Percentiles rank a stretch among this genome's conserved stretches.
Conservation (phyloP, 2,329 filamentous ascomycete species). For the Arthrocladium fulminans region DNA sequence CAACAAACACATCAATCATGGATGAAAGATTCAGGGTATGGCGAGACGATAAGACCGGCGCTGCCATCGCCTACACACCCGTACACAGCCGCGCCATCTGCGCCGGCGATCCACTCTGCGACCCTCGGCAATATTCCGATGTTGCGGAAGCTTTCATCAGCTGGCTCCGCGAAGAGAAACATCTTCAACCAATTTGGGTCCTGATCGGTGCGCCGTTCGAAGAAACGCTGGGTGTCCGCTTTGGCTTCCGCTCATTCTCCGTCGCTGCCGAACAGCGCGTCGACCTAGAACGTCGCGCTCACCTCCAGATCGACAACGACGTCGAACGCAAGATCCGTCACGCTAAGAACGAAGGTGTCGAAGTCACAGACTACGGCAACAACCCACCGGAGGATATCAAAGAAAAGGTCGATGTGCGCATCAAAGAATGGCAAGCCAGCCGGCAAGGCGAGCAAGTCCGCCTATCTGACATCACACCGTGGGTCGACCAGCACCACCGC, state of each 20-base stretch:
- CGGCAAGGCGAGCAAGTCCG: slow-evolving; percentile 74
- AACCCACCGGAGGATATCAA: slow-evolving; percentile 53
- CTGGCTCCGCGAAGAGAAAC: slow-evolving; percentile 50
- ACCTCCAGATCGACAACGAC: slow-evolving; percentile 44
- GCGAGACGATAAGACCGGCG: slow-evolving; percentile 63
- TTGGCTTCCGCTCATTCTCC: slow-evolving; percentile 70
- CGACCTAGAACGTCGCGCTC: slow-evolving; percentile 51
- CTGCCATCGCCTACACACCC: slow-evolving; percentile 65
- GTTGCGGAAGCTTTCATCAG: slow-evolving; percentile 60
- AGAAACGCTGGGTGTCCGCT: slow-evolving; percentile 60
- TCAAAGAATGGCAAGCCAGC: slow-evolving; percentile 62
- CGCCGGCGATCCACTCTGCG: slow-evolving; percentile 70
- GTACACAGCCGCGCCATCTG: slow-evolving; percentile 65
- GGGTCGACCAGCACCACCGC: slow-evolving; percentile 65
- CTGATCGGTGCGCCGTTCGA: slow-evolving; percentile 62
- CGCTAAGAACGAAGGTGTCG: slow-evolving; percentile 66
- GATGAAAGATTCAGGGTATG: slow-evolving; percentile 73
- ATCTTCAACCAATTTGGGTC: slow-evolving; percentile 67
- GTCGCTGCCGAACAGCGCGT: slow-evolving; percentile 73
- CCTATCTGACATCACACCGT: slow-evolving; percentile 69
- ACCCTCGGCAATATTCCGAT: slow-evolving; percentile 57
- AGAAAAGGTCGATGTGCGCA: slow-evolving; percentile 53
- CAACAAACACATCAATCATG: slow-evolving; percentile 77
- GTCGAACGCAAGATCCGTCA: slow-evolving; percentile 61
- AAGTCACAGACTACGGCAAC: slow-evolving; percentile 58